These are phyloP conservation scores for Botryosphaeria dothidea DNA, from an alignment of 2,329 filamentous ascomycete genomes.

Conservation along the genomic window DNA sequence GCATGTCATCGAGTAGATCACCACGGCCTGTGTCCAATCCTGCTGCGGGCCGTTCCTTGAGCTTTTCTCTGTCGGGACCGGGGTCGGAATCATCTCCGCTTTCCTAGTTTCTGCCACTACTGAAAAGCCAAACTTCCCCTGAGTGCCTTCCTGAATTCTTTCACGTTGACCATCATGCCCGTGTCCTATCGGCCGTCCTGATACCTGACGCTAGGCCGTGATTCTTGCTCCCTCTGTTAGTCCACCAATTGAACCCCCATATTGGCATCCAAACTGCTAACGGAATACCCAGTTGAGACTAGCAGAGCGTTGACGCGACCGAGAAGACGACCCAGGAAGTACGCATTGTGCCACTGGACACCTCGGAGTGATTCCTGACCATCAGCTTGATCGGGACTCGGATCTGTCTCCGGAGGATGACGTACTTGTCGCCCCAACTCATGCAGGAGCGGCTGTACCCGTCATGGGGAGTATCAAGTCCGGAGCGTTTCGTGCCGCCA, in stretches of 20 bases:
- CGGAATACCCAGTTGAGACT: conserved; percentile 1
- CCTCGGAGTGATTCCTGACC: background rate
- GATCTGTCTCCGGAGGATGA: background rate
- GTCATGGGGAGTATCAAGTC: conserved; percentile 5
- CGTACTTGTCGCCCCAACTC: background rate
- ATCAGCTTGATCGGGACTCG: background rate
- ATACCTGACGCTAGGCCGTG: background rate
- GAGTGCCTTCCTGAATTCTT: background rate
- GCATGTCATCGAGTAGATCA: background rate
- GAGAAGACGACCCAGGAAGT: background rate
- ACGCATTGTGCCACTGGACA: background rate
- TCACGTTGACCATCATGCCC: background rate
- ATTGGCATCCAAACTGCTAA: background rate
- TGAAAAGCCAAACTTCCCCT: background rate
- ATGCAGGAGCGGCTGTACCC: conserved; percentile 7
- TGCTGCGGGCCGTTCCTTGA: conserved; percentile 2
- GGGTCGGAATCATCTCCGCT: background rate
- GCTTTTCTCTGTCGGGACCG: background rate
- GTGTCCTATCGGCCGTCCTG: background rate
- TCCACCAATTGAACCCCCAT: background rate
- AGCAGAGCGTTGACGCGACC: background rate
- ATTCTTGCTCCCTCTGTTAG: background rate
- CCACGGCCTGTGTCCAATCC: background rate
- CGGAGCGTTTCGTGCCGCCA: background rate
- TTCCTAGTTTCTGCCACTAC: background rate